Percentiles rank a stretch among this genome's conserved stretches.
Conservation (phyloP, 2,329 filamentous ascomycete species). For the Beauveria asiatica region DNA sequence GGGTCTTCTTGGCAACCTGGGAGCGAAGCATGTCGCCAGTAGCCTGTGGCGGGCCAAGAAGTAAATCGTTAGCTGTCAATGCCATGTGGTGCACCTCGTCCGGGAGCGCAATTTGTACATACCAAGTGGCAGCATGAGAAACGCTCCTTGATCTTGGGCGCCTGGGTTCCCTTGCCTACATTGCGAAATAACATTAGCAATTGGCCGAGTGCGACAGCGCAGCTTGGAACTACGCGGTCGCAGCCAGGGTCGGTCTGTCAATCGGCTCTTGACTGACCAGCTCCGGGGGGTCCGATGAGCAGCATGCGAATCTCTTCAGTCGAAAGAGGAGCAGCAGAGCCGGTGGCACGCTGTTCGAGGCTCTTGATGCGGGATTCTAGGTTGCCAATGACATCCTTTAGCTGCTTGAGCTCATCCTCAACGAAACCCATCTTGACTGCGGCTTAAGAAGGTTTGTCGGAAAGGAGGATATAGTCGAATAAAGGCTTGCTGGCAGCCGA, state of each 20-base stretch:
- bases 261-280: conserved; percentile 55
- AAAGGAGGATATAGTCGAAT: neutral
- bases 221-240: conserved; percentile 14
- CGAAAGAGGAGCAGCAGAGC: conserved; percentile 40
- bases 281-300: conserved; percentile 92
- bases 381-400: conserved; percentile 74
- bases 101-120: conserved; percentile 28
- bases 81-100: neutral
- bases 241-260: neutral
- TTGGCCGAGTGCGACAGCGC: neutral
- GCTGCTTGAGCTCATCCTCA: conserved; percentile 73
- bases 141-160: conserved; percentile 95
- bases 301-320: conserved; percentile 82
- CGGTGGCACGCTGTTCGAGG: conserved; percentile 66
- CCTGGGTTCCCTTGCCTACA: conserved; percentile 95
- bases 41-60: conserved; percentile 47
- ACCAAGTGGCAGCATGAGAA: conserved; percentile 96
- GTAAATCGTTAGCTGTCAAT: conserved; percentile 14
- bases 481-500: neutral
- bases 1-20: conserved; percentile 95
- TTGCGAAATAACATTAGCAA: conserved; percentile 12
- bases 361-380: conserved; percentile 81
- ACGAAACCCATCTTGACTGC: conserved; percentile 72
- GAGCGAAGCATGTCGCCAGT: conserved; percentile 99
- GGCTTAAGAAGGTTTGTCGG: conserved; percentile 4